A percentile compares a stretch with the other conserved stretches of the same genome.
Evolutionary conservation across 768 basidiomycete species (phyloP).

Genomic region (Thelephora ganbajun): DNA sequence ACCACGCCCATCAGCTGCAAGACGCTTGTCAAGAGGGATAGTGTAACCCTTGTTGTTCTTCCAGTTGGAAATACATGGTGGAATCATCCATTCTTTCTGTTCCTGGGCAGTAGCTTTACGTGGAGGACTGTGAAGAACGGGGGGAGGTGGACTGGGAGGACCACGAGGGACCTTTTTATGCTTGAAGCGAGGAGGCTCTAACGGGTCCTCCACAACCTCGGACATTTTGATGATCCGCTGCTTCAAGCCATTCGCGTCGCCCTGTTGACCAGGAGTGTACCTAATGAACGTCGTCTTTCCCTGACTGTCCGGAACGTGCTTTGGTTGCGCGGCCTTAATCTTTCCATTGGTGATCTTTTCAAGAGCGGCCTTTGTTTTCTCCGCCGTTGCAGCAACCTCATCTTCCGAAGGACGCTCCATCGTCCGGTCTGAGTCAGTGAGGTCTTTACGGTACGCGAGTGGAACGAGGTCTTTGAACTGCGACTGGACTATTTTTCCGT

Average conservation of each 20-base stretch:
- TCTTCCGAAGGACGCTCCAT: constrained; percentile 95
- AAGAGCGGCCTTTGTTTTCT: constrained; percentile 79
- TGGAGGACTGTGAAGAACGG: constrained; percentile 89
- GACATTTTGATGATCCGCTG: constrained; percentile 99
- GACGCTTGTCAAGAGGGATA: constrained; percentile 92
- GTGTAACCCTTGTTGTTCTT: constrained; percentile 99
- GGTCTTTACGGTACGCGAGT: constrained; percentile 75
- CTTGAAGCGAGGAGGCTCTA: constrained; percentile 95
- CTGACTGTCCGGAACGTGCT: constrained; percentile 77
- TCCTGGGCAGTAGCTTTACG: constrained; percentile 92
- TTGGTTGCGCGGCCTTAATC: constrained; percentile 97
- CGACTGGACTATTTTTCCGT: constrained; percentile 78
- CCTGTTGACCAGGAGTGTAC: constrained; percentile 91
- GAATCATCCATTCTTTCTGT: constrained; percentile 99
- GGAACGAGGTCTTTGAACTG: constrained; percentile 98
- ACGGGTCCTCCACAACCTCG: constrained; percentile 91
- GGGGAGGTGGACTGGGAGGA: constrained; percentile 91
- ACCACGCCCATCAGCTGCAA: constrained; percentile 96
- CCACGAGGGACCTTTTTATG: constrained; percentile 98
- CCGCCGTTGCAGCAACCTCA: constrained; percentile 81
- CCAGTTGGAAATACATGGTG: constrained; percentile 99
- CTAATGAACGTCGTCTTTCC: constrained; percentile 85
- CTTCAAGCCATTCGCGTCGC: constrained; percentile 53
- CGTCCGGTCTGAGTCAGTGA: constrained; percentile 51
- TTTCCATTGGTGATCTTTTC: constrained; percentile 91